Evolutionary conservation across 2,329 filamentous ascomycete genomes (phyloP).

Genomic region (Alternaria sp.): DNA sequence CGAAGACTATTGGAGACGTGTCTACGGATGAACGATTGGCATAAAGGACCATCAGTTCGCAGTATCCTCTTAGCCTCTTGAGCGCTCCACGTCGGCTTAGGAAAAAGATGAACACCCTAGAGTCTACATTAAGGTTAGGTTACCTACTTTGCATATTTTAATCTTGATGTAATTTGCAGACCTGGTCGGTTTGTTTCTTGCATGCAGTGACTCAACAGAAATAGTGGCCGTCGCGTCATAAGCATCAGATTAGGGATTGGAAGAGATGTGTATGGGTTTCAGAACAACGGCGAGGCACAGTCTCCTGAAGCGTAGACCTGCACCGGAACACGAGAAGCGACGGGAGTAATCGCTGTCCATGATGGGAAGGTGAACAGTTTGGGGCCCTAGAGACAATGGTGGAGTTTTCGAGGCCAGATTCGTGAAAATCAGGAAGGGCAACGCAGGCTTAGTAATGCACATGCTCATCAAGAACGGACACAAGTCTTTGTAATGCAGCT

Average conservation of each 20-base stretch:
- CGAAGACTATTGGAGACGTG: neutral
- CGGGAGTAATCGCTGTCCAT: neutral
- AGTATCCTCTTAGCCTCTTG: neutral
- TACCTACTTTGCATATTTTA: neutral
- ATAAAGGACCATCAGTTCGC: neutral
- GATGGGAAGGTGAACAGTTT: slow-evolving; percentile 11
- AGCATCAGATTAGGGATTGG: neutral
- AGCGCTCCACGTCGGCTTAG: neutral
- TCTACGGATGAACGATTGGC: neutral
- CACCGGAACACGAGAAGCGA: neutral
- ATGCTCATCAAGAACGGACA: neutral
- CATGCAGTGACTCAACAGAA: neutral
- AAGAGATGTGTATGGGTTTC: neutral
- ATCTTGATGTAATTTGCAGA: neutral
- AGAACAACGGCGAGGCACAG: neutral
- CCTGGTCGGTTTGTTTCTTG: neutral
- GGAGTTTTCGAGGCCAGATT: slow-evolving; percentile 34
- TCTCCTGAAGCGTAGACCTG: neutral
- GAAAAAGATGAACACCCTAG: neutral
- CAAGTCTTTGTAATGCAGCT: neutral
- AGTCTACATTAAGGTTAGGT: neutral
- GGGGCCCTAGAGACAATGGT: slow-evolving; percentile 27
- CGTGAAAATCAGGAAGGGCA: slow-evolving; percentile 15
- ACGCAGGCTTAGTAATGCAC: slow-evolving; percentile 6
- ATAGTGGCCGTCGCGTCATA: neutral